phyloP scores from a whole-genome alignment of 2,329 filamentous ascomycete genomes.

The Fusarium sp. region DNA sequence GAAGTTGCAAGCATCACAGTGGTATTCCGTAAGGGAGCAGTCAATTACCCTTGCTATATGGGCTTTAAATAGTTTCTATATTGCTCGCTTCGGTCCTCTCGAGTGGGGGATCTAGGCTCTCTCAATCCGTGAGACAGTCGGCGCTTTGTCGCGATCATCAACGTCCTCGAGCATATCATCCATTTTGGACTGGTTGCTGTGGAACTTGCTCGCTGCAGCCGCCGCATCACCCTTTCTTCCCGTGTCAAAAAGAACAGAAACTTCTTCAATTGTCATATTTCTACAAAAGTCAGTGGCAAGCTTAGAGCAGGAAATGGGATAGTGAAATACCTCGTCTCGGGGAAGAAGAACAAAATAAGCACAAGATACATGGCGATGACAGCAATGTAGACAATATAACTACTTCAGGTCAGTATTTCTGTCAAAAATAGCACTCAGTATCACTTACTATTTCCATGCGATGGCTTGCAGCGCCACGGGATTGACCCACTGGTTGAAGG shows the following conservation, averaged over 20 bases:
- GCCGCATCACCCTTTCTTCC: conserved; percentile 26
- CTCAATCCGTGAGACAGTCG: conserved; percentile 19
- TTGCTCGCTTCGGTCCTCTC: accelerated
- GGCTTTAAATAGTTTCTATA: no score
- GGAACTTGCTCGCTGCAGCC: conserved; percentile 17
- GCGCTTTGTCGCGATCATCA: conserved; percentile 17
- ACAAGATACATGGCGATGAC: conserved; percentile 40
- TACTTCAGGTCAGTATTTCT: neutral
- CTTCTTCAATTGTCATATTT: conserved; percentile 38
- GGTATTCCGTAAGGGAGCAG: neutral
- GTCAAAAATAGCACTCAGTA: accelerated
- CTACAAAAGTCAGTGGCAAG: neutral
- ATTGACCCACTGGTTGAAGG: conserved; percentile 46
- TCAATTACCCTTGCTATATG: neutral
- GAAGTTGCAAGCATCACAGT: neutral
- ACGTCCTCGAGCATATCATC: conserved; percentile 19
- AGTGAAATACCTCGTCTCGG: conserved; percentile 37
- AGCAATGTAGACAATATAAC: conserved; percentile 40
- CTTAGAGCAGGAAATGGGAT: accelerated
- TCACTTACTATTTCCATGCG: conserved; percentile 41
- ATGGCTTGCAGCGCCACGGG: conserved; percentile 43
- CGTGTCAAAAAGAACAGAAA: conserved; percentile 38
- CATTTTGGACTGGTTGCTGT: neutral
- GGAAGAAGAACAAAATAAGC: conserved; percentile 41
- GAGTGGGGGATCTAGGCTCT: neutral